Base-by-base conservation (phyloP, 2,329 filamentous ascomycete genomes). In the Paecilomyces sp. region DNA sequence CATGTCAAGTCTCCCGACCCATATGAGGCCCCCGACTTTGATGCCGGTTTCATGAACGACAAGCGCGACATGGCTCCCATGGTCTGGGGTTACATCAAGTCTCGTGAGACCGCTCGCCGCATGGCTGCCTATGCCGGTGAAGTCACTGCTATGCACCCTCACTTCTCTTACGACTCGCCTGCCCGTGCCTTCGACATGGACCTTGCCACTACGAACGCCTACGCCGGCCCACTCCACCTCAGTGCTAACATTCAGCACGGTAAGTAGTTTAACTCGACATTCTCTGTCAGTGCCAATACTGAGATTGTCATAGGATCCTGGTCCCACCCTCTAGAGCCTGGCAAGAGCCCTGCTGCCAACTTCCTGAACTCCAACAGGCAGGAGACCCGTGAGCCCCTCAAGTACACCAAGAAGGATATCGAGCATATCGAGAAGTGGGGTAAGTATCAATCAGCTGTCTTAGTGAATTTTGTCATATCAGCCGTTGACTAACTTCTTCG, bases 31-130 rank as follows among this genome's bases (percentile, higher is more conserved):
- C 89, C 89, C 0, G 89, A 92, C 76, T 92, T 92, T 67, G 89
- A 92, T 70, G 84, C 88, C 1, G 88, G 89, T 24, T 92, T 92
- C 79, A 91, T 92, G 89, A 92, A 90, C 67, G 89, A 92, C 75
- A 88, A 90, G 75, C 82, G 89, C 25, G 90, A 92, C 68, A 92
- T 92, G 89, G 88, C 86, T 0, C 88, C 89, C 8, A 91, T 90
- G 86, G 88, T 92, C 5, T 92, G 89, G 89, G 87, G 87, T 3
- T 92, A 92, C 75, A 89, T 91, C 79, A 91, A 91, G 77, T 90
- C 87, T 1, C 87, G 89, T 60, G 89, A 91, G 80, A 92, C 88
- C 3, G 89, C 89, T 1, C 83, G 89, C 3, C 85, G 88, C 63
- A 91, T 91, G 89, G 83, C 87, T 28, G 85, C 88, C 0, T 92